Base-by-base conservation (phyloP, 495 filamentous ascomycete species). In the Xylaria sp. region DNA sequence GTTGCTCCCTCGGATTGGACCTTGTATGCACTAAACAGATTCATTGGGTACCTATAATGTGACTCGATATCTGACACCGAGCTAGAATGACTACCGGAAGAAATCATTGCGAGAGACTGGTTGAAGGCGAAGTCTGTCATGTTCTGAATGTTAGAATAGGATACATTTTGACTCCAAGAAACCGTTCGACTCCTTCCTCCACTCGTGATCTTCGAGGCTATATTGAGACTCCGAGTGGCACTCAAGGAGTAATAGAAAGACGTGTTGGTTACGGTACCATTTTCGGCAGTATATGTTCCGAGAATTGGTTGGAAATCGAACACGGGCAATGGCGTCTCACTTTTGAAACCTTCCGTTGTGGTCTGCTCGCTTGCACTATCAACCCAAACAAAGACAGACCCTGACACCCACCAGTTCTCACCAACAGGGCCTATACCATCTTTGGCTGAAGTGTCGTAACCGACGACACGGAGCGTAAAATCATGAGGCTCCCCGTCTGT, bases 381-480 rank as follows among this genome's bases (percentile, higher is more conserved):
- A 2, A 89, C 81, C 86, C 92, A 97, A 12, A 95, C 72, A 75
- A 97, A 95, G 24, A 97, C 85, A 62, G 93, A 95, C 7, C 93
- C 94, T 0, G 92, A 93, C 8, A 97, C 90, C 65, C 92, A 86
- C 94, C 94, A 97, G 73, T 90, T 90, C 46, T 85, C 86, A n/a
- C 86, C 87, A 19, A 95, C 87, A 1, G 84, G 80, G 2, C 80
- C 81, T 1, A 83, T 80, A 7, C 68, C 72, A n/a, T 76, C 72
- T 50, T 80, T 72, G 9, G 79, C 75, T 50, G 84, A 82, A 69
- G 87, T 82, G 72, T 90, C 79, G 37, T 94, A 81, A 0, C 93
- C 91, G 15, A 84, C 88, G 0, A 97, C 84, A 24, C 85, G 81
- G 31, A 97, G 90, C 71, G 92, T 87, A 74, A 97, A 93, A 6